Evolutionary conservation across 805 yeast genomes (phyloP).

Genomic region (Zygoascus tannicola): DNA sequence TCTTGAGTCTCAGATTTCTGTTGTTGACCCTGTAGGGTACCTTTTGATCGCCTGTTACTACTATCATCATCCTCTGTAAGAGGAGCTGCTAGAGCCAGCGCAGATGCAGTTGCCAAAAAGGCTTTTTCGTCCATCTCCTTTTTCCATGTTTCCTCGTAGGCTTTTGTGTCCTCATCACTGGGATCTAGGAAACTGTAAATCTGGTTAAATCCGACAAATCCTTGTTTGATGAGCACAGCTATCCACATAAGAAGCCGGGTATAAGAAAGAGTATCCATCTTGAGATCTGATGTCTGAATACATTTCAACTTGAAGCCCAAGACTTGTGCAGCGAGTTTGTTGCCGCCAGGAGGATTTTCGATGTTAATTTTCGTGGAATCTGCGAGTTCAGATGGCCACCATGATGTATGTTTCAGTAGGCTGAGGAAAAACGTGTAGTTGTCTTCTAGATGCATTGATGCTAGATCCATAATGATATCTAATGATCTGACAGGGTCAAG

Average conservation of each 20-base stretch:
- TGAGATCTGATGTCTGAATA: slow-evolving; percentile 10
- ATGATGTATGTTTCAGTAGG: slow-evolving; percentile 45
- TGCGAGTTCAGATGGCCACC: slow-evolving; percentile 54
- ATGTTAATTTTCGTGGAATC: slow-evolving; percentile 13
- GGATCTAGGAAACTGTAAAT: slow-evolving; percentile 53
- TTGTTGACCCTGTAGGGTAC: background rate
- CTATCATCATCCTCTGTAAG: slow-evolving; percentile 57
- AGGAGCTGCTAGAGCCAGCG: slow-evolving; percentile 83
- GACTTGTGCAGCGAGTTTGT: slow-evolving; percentile 43
- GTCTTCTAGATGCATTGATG: slow-evolving; percentile 35
- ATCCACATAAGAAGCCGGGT: slow-evolving; percentile 38
- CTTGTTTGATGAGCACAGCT: slow-evolving; percentile 54
- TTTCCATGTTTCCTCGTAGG: slow-evolving; percentile 38
- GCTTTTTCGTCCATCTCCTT: slow-evolving; percentile 46
- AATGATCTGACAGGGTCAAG: slow-evolving; percentile 66
- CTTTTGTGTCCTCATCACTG: slow-evolving; percentile 36
- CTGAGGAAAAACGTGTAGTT: slow-evolving; percentile 40
- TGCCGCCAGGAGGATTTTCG: slow-evolving; percentile 44
- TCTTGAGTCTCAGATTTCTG: background rate
- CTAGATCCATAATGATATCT: slow-evolving; percentile 50
- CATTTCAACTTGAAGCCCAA: slow-evolving; percentile 38
- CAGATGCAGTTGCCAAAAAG: slow-evolving; percentile 57
- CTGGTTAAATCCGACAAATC: slow-evolving; percentile 54
- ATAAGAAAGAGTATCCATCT: slow-evolving; percentile 18
- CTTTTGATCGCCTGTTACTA: slow-evolving; percentile 13